Evolutionary conservation across 2,329 filamentous ascomycete genomes (phyloP).

Genomic region (Stagonosporopsis vannaccii): DNA sequence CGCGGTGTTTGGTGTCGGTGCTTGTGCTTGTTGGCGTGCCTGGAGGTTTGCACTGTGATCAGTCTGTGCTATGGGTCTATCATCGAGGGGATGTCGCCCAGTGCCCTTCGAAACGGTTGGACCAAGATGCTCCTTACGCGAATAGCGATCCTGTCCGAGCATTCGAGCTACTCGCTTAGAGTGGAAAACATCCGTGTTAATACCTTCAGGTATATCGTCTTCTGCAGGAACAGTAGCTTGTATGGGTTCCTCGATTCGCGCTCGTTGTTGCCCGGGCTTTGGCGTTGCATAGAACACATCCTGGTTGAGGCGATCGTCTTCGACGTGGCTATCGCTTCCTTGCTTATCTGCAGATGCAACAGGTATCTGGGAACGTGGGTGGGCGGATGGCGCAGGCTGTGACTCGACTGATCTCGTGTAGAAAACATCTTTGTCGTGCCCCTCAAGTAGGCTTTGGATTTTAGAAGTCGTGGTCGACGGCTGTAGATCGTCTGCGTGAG

Average conservation of each 20-base stretch:
- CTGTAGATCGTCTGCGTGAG: conserved; percentile 56
- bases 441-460: conserved; percentile 40
- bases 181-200: conserved; percentile 68
- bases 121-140: conserved; percentile 43
- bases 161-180: conserved; percentile 65
- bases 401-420: conserved; percentile 59
- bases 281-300: conserved; percentile 60
- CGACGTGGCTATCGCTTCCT: conserved; percentile 50
- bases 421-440: conserved; percentile 64
- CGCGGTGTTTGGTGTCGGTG: conserved; percentile 22
- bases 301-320: conserved; percentile 58
- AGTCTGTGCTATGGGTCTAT: conserved; percentile 47
- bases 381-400: conserved; percentile 58
- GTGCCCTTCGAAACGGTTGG: conserved; percentile 35
- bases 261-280: conserved; percentile 32
- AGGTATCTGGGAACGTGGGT: conserved; percentile 64
- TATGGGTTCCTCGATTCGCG: conserved; percentile 31
- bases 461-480: conserved; percentile 31
- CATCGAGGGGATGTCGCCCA: conserved; percentile 41
- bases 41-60: conserved; percentile 50
- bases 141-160: conserved; percentile 57
- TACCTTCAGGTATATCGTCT: conserved; percentile 62
- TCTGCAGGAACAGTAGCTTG: conserved; percentile 43
- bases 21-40: conserved; percentile 21
- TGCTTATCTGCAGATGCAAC: conserved; percentile 58